A percentile compares a stretch with the other conserved stretches of the same genome.
These are phyloP conservation scores for Aspergillus novofumigatus DNA, from an alignment of 2,329 filamentous ascomycete genomes.

Conservation along the genomic window DNA sequence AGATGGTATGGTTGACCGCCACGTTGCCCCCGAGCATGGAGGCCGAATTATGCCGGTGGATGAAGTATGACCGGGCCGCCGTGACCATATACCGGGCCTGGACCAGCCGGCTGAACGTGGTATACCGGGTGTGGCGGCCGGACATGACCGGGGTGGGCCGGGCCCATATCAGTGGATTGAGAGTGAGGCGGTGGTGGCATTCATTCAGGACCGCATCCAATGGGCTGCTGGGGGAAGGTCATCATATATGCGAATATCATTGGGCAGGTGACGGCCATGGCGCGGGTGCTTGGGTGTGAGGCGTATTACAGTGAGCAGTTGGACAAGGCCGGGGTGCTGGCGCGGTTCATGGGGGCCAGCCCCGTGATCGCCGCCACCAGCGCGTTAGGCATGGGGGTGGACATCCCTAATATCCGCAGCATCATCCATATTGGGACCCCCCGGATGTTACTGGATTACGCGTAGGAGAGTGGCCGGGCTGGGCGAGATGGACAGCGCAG, in stretches of 20 bases:
- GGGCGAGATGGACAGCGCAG: not conserved
- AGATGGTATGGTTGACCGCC: conserved; percentile 12
- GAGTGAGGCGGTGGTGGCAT: not conserved
- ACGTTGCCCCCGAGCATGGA: conserved; percentile 8
- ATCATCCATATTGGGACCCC: conserved; percentile 6
- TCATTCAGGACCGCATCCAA: not conserved
- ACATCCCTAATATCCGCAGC: conserved; percentile 9
- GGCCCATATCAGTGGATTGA: not conserved
- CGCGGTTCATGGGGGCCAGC: too few relatives aligned
- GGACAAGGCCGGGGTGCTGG: not conserved
- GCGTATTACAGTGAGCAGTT: not conserved
- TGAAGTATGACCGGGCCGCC: not conserved
- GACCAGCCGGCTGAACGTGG: not conserved
- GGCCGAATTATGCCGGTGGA: not conserved
- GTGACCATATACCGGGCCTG: not conserved
- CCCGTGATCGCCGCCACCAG: not conserved
- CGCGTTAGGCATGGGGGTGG: conserved; percentile 6
- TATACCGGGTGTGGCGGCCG: conserved; percentile 4
- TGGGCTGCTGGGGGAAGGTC: not conserved
- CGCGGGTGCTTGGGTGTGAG: not conserved
- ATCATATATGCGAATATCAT: not conserved
- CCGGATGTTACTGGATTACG: conserved; percentile 2
- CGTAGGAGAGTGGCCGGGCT: conserved; percentile 5
- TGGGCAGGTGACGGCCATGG: not conserved
- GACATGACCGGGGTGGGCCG: not conserved